phyloP scores from a whole-genome alignment of 495 filamentous ascomycete genomes.

The Cercophora sp. region DNA sequence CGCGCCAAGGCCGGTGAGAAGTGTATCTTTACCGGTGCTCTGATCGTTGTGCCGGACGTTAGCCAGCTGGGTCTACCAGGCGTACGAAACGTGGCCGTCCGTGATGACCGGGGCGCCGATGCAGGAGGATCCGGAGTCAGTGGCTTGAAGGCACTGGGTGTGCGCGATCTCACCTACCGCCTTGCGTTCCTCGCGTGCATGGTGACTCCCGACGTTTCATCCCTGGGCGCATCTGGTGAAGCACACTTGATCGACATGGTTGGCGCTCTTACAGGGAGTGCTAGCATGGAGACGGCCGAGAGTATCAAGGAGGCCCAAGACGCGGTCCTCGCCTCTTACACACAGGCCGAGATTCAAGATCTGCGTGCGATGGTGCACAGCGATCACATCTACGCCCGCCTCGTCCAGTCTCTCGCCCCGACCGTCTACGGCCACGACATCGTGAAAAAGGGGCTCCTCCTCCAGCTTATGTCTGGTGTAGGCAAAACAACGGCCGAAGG shows the following conservation, averaged over 20 bases:
- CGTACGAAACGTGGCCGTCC: constrained; percentile 74
- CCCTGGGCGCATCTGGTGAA: constrained; percentile 52
- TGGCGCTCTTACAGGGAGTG: constrained; percentile 69
- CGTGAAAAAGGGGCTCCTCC: constrained; percentile 92
- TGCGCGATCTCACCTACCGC: constrained; percentile 94
- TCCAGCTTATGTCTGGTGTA: constrained; percentile 92
- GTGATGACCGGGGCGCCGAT: constrained; percentile 79
- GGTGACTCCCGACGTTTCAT: constrained; percentile 87
- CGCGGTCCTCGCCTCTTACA: constrained; percentile 78
- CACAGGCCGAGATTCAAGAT: constrained; percentile 81
- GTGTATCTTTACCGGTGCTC: constrained; percentile 91
- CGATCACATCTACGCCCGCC: constrained; percentile 87
- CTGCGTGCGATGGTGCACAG: constrained; percentile 89
- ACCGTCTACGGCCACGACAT: constrained; percentile 97
- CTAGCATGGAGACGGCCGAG: constrained; percentile 56
- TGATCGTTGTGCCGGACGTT: constrained; percentile 97
- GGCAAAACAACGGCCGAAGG: constrained; percentile 86
- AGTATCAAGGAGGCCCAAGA: constrained; percentile 82
- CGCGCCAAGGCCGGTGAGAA: constrained; percentile 96
- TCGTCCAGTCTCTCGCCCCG: constrained; percentile 92
- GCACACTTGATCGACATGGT: constrained; percentile 63
- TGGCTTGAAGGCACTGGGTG: constrained; percentile 87
- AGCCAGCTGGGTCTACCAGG: constrained; percentile 92
- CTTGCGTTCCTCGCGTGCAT: constrained; percentile 96
- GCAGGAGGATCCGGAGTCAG: constrained; percentile 77